Conservation (phyloP, 2,329 filamentous ascomycete genomes). For the Annulohypoxylon truncatum region DNA sequence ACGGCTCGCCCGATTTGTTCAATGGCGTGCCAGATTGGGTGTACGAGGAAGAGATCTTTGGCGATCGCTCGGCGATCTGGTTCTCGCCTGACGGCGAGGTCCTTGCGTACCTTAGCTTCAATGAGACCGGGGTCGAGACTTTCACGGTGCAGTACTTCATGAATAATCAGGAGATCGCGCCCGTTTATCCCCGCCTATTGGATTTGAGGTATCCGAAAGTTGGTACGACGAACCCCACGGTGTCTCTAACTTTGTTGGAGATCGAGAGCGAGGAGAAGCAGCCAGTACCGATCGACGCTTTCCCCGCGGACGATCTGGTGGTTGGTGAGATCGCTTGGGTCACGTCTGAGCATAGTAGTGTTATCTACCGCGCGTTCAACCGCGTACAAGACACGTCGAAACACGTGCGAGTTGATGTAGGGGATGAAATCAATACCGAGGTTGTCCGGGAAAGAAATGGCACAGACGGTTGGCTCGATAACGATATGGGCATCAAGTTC, state of each 20-base stretch:
- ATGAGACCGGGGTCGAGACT: constrained; percentile 74
- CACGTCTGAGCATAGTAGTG: constrained; percentile 68
- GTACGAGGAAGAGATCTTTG: constrained; percentile 69
- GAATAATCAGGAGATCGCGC: constrained; percentile 66
- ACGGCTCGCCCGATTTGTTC: constrained; percentile 72
- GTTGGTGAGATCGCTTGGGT: constrained; percentile 77
- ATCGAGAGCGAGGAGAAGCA: constrained; percentile 59
- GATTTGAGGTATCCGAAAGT: constrained; percentile 77
- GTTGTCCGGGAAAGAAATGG: constrained; percentile 68
- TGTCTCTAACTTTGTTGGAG: constrained; percentile 67
- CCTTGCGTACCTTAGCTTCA: constrained; percentile 67
- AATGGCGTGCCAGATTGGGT: constrained; percentile 75
- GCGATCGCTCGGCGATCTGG: constrained; percentile 64
- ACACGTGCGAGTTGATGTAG: constrained; percentile 67
- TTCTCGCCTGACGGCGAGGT: constrained; percentile 67
- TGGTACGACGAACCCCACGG: constrained; percentile 74
- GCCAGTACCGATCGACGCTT: constrained; percentile 65
- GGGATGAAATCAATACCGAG: constrained; percentile 58
- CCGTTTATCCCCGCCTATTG: constrained; percentile 70
- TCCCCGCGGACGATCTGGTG: constrained; percentile 69
- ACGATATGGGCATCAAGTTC: constrained; percentile 66
- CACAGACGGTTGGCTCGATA: constrained; percentile 71
- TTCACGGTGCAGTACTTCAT: constrained; percentile 76
- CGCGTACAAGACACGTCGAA: constrained; percentile 75
- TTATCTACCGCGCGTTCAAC: constrained; percentile 75